phyloP scores from a whole-genome alignment of 805 yeast species.

The Candida taoyuanica region DNA sequence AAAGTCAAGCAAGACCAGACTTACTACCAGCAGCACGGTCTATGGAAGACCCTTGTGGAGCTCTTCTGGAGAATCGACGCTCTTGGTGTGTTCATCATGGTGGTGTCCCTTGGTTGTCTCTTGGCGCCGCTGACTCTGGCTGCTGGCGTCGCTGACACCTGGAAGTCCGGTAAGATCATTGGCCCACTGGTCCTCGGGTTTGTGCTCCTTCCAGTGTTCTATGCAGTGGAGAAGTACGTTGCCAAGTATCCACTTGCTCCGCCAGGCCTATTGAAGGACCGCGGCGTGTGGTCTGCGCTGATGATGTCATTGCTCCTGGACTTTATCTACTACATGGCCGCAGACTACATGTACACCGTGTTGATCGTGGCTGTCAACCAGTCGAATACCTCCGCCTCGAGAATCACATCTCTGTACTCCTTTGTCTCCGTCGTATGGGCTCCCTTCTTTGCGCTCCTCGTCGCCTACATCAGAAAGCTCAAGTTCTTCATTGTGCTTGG shows the following conservation, averaged over 20 bases:
- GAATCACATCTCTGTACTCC: constrained; percentile 55
- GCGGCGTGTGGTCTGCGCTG: constrained; percentile 73
- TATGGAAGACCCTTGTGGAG: constrained; percentile 29
- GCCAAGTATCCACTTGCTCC: constrained; percentile 66
- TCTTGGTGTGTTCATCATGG: constrained; percentile 53
- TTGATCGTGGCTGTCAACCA: constrained; percentile 60
- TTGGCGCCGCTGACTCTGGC: constrained; percentile 74
- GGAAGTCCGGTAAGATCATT: constrained; percentile 59
- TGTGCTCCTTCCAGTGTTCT: constrained; percentile 52
- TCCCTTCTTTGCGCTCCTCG: constrained; percentile 49
- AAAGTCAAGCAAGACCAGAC: constrained; percentile 37
- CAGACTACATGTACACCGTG: constrained; percentile 64
- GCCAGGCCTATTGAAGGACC: constrained; percentile 50
- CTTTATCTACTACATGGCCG: constrained; percentile 64
- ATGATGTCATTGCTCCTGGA: constrained; percentile 53
- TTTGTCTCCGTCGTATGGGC: constrained; percentile 60
- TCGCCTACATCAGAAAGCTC: constrained; percentile 42
- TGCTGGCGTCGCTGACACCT: constrained; percentile 51
- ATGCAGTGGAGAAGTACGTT: constrained; percentile 52
- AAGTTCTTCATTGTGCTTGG: constrained; percentile 62
- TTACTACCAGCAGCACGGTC: constrained; percentile 35
- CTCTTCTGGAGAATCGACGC: constrained; percentile 64
- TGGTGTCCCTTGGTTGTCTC: constrained; percentile 56
- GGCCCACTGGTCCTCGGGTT: constrained; percentile 70
- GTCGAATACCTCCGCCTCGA: constrained; percentile 53